A percentile compares a stretch with the other conserved stretches of the same genome.
Evolutionary conservation across 2,329 filamentous ascomycete species (phyloP).

Genomic region (Aureobasidium subglaciale): DNA sequence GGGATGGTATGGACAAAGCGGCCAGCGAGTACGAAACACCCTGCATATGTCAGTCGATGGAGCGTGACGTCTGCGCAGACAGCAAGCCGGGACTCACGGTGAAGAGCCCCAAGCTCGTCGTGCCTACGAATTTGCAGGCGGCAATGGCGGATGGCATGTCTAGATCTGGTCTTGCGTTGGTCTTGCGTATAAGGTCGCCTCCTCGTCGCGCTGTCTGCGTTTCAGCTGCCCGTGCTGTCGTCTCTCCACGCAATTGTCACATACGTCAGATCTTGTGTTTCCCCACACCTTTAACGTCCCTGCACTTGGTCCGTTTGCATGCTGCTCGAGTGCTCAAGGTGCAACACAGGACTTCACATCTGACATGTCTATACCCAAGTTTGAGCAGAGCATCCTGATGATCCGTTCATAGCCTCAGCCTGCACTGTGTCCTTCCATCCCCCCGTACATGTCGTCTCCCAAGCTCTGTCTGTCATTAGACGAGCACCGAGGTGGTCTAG

Average conservation of each 20-base stretch:
- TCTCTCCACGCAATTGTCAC: too few species aligned
- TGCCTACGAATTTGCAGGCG: constrained; percentile 86
- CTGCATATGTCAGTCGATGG: constrained; percentile 40
- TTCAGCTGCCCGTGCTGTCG: neutral
- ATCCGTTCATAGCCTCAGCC: too few species aligned
- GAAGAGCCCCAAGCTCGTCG: constrained; percentile 77
- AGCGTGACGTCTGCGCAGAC: neutral
- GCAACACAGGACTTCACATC: too few species aligned
- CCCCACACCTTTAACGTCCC: too few species aligned
- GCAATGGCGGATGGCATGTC: constrained; percentile 51
- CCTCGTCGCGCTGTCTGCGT: neutral
- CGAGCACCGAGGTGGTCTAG: neutral
- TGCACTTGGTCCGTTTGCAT: too few species aligned
- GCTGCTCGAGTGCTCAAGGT: too few species aligned
- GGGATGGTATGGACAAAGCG: constrained; percentile 67
- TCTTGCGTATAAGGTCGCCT: too few species aligned
- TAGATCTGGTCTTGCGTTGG: neutral
- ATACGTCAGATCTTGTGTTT: too few species aligned
- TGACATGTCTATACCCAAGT: too few species aligned
- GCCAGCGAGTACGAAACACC: constrained; percentile 83
- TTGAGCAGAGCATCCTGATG: too few species aligned
- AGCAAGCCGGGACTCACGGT: constrained; percentile 55
- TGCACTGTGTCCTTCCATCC: too few species aligned
- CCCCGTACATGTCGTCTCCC: too few species aligned
- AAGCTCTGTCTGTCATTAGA: neutral